Evolutionary conservation across 2,329 filamentous ascomycete species (phyloP), one percentile per base, ranked within the genome.

Genomic region (Venturia asperata): DNA sequence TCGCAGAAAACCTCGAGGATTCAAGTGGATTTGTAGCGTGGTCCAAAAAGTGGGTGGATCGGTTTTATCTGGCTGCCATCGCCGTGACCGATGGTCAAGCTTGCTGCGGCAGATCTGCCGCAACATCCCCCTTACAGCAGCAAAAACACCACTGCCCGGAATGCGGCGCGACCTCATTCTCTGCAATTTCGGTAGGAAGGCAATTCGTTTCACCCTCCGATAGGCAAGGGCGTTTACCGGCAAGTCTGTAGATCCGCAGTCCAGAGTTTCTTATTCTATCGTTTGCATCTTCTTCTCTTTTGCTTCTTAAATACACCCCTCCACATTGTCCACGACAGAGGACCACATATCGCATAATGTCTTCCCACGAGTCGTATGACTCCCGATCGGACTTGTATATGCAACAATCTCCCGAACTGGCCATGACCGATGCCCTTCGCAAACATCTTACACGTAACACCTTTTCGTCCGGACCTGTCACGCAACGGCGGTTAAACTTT

Each of bases 401-500:
- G 27, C 30, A 34, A 37, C 27, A 5, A n/a, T 4, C 30, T 58
- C 52, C 52, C 27, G 72, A 77, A 45, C 69, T 82, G 64, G 82
- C 82, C 66, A 76, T 81, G 1, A 82, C 82, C 3, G 82, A 84
- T 65, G 82, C 80, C 5, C 72, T 83, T 15, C 77, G 83, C 69
- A 74, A 76, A 62, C 82, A 85, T 69, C 74, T 80, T 60, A 74
- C 77, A 5, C 76, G 82, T 21, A 76, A 82, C 70, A 80, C 84
- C 19, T 78, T 83, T 10, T 71, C 78, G 21, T 68, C 78, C 3
- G 80, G 79, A 67, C 78, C 81, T 11, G 78, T 85, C 7, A 81
- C 81, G 3, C 79, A 84, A 69, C 76, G 80, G 19, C 82, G 79
- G 68, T 78, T 85, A 62, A 75, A 82, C 69, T 84, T 84, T 66